Evolutionary conservation across 768 basidiomycete genomes (phyloP).

Genomic region (Chalciporus chontae): DNA sequence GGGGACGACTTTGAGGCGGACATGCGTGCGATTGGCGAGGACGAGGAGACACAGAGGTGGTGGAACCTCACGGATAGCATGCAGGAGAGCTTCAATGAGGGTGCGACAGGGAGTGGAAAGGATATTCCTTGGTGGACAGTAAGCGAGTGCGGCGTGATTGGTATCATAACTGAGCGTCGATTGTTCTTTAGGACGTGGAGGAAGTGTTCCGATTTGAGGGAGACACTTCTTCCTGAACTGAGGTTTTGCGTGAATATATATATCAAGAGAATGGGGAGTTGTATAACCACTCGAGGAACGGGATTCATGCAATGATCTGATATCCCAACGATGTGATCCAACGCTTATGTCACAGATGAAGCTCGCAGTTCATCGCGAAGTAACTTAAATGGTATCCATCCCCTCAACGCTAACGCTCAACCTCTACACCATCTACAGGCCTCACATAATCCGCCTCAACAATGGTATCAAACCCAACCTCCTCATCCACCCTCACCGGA

Average conservation of each 20-base stretch:
- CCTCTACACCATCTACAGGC: slow-evolving; percentile 40
- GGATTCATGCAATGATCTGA: no score
- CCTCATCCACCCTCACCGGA: slow-evolving; percentile 29
- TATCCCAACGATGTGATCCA: neutral
- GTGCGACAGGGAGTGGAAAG: slow-evolving; percentile 64
- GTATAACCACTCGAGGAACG: neutral
- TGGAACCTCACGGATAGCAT: slow-evolving; percentile 74
- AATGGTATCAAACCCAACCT: slow-evolving; percentile 45
- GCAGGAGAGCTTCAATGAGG: slow-evolving; percentile 74
- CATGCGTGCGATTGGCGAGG: slow-evolving; percentile 60
- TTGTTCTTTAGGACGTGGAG: slow-evolving; percentile 41
- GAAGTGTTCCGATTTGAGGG: slow-evolving; percentile 75
- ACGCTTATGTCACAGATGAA: neutral
- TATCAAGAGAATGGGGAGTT: neutral
- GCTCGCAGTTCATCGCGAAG: neutral
- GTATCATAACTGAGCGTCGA: slow-evolving; percentile 1
- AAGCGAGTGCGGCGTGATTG: slow-evolving; percentile 8
- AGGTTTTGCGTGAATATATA: neutral
- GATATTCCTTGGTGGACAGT: slow-evolving; percentile 73
- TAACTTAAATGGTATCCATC: neutral
- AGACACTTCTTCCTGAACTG: slow-evolving; percentile 8
- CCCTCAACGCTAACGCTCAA: slow-evolving; percentile 36
- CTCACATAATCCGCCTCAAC: slow-evolving; percentile 50
- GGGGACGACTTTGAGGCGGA: slow-evolving; percentile 63
- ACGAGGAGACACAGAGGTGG: slow-evolving; percentile 71